A percentile compares a stretch with the other conserved stretches of the same genome.
These are phyloP conservation scores for Davidsoniella eucalypti DNA, from an alignment of 2,329 filamentous ascomycete genomes.

Conservation along the genomic window DNA sequence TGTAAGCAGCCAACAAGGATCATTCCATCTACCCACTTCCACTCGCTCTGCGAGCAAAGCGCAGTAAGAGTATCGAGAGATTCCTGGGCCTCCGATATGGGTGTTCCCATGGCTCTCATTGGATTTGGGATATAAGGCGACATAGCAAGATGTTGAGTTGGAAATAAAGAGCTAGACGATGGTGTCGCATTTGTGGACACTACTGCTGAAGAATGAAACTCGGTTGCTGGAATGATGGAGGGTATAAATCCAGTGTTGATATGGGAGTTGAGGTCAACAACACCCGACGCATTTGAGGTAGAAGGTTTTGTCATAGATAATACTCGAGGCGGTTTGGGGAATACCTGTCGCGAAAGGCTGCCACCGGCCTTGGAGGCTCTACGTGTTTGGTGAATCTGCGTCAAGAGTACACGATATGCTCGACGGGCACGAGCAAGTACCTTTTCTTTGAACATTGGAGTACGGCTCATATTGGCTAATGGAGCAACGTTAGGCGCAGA, in stretches of 20 bases:
- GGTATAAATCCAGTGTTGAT: neutral
- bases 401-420: constrained; percentile 2
- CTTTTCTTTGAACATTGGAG: neutral
- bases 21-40: constrained; percentile 89
- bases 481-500: too few relatives aligned
- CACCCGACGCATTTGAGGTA: neutral
- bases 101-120: neutral
- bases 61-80: constrained; percentile 57
- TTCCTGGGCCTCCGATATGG: constrained; percentile 32
- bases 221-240: too few relatives aligned
- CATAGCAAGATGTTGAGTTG: too few relatives aligned
- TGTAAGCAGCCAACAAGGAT: constrained; percentile 79
- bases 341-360: constrained; percentile 1
- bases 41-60: constrained; percentile 62
- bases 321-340: constrained; percentile 7
- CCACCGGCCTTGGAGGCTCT: neutral
- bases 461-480: too few relatives aligned
- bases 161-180: too few relatives aligned
- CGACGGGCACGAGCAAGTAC: neutral
- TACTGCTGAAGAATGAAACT: too few relatives aligned
- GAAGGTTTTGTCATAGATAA: neutral
- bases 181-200: too few relatives aligned
- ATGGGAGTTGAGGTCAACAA: neutral
- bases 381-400: neutral
- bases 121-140: too few relatives aligned